Conservation (phyloP, 1,139 yeast genomes). For the Geotrichum carabidarum region DNA sequence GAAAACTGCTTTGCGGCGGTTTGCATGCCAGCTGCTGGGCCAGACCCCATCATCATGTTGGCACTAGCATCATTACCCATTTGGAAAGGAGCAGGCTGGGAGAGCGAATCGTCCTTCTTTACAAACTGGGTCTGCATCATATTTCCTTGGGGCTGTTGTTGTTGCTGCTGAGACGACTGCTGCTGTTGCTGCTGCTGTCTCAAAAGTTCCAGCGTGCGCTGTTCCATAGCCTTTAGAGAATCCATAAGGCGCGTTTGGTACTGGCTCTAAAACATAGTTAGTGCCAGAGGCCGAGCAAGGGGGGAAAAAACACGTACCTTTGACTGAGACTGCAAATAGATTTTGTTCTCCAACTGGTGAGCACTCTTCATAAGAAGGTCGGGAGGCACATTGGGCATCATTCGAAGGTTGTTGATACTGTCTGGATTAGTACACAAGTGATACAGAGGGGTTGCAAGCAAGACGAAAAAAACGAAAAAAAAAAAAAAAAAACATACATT, state of each 20-base stretch:
- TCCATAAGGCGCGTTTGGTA: not conserved
- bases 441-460: not conserved
- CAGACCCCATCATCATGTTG: not conserved
- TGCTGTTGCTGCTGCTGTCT: not conserved
- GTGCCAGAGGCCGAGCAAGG: not conserved
- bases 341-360: not conserved
- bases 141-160: not conserved
- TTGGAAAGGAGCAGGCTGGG: not conserved
- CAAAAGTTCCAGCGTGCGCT: not conserved
- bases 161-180: not conserved
- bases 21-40: not conserved
- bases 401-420: slow-evolving; percentile 1
- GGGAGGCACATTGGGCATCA: not conserved
- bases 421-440: not conserved
- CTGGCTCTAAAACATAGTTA: not conserved
- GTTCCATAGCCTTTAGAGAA: not conserved
- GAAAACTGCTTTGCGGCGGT: not conserved
- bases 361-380: not conserved
- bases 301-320: not conserved
- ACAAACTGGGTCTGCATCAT: not conserved
- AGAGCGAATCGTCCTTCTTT: not conserved
- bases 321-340: not conserved
- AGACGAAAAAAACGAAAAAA: not conserved
- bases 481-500: not conserved
- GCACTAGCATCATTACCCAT: not conserved